Evolutionary conservation across 169 alveolate species (phyloP).

Genomic region (Plasmodium adleri): DNA sequence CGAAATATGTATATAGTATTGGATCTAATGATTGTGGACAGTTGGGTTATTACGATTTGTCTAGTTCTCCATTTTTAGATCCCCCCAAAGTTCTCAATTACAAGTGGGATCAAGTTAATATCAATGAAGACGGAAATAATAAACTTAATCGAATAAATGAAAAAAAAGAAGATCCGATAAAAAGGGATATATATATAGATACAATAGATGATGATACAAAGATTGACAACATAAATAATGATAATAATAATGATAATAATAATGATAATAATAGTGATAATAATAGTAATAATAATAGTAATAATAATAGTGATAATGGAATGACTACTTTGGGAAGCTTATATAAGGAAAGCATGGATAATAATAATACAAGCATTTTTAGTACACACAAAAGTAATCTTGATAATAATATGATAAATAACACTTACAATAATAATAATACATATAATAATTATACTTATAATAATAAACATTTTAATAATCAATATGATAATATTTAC

Average conservation of each 20-base stretch:
- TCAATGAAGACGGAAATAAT: not conserved
- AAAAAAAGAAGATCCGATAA: not conserved
- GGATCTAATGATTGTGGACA: constrained; percentile 96
- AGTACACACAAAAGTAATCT: too few relatives aligned
- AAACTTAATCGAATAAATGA: not conserved
- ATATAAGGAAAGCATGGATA: too few relatives aligned
- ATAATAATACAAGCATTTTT: too few relatives aligned
- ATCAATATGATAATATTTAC: not conserved
- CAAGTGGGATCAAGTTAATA: not conserved
- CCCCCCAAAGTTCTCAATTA: not conserved
- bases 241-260: not conserved
- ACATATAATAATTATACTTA: not conserved
- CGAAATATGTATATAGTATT: constrained; percentile 90
- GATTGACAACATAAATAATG: not conserved
- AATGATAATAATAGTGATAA: not conserved
- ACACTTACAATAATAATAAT: not conserved
- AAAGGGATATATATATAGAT: not conserved
- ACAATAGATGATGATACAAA: constrained; percentile 1
- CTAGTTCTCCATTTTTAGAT: not conserved
- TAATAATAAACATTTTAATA: not conserved
- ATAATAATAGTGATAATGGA: not conserved
- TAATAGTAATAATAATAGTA: not conserved
- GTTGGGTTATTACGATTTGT: constrained; percentile 87
- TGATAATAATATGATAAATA: not conserved
- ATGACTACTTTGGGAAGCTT: not conserved